Conservation (phyloP, 768 basidiomycete genomes). For the Amylocystis lapponica region DNA sequence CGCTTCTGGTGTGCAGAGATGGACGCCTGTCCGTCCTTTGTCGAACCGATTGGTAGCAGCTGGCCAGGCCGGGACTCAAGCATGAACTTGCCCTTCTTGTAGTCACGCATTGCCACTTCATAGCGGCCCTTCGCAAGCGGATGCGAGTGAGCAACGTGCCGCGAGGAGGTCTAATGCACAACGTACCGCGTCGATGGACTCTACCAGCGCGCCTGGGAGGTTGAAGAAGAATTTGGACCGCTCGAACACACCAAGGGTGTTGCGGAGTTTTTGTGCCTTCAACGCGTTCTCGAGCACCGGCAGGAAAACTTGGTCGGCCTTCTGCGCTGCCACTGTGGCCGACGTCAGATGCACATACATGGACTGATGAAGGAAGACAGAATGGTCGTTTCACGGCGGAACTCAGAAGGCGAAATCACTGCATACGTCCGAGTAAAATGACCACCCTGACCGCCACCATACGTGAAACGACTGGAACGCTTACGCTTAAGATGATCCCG, state of each 20-base stretch:
- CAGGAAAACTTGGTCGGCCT: constrained; percentile 93
- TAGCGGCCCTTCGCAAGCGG: constrained; percentile 67
- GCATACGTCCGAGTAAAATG: too few species aligned
- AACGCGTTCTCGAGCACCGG: constrained; percentile 94
- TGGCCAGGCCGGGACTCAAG: constrained; percentile 88
- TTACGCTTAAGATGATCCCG: constrained; percentile 82
- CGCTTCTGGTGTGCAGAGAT: constrained; percentile 73
- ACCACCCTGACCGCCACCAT: not conserved
- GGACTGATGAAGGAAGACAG: not conserved
- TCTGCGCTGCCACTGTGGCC: constrained; percentile 72
- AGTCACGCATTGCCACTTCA: constrained; percentile 89
- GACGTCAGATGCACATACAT: not conserved
- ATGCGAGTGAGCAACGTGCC: not conserved
- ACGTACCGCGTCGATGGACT: constrained; percentile 82
- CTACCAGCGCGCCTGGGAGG: constrained; percentile 85
- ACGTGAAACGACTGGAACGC: constrained; percentile 16
- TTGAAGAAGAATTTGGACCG: constrained; percentile 98
- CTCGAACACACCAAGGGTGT: constrained; percentile 92
- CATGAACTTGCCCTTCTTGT: constrained; percentile 93
- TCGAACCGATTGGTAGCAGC: constrained; percentile 61
- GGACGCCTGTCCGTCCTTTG: constrained; percentile 49
- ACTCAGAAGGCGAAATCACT: too few species aligned
- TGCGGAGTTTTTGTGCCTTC: constrained; percentile 88
- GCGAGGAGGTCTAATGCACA: not conserved
- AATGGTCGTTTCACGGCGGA: not conserved